phyloP scores from a whole-genome alignment of 192 early-diverging fungal genomes.

The Mortierella claussenii region DNA sequence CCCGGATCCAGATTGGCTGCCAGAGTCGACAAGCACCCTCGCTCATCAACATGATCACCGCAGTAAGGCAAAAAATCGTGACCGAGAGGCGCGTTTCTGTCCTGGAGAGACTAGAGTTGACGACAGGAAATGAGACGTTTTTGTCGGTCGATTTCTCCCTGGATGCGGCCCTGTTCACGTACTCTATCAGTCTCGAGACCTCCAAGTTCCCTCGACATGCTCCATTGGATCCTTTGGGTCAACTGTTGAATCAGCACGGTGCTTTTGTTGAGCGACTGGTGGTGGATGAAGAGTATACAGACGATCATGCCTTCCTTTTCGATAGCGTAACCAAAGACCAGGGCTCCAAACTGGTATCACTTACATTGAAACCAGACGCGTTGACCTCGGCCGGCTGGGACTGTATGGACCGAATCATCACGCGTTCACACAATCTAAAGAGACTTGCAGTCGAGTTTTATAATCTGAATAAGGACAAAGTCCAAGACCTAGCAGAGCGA shows the following conservation, averaged over 20 bases:
- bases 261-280: not conserved
- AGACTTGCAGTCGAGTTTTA: not conserved
- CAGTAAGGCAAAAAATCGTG: not conserved
- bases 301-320: not conserved
- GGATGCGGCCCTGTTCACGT: not conserved
- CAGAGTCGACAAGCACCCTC: not conserved
- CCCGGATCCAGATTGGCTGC: not conserved
- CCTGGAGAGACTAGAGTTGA: not conserved
- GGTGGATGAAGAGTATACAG: not conserved
- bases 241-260: not conserved
- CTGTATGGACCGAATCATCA: conserved; percentile 2
- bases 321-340: not conserved
- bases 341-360: not conserved
- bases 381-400: not conserved
- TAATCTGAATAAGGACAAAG: not conserved
- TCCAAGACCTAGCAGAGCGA: not conserved
- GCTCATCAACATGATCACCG: not conserved
- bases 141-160: not conserved
- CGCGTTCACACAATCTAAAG: not conserved
- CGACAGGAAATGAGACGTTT: not conserved
- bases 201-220: not conserved
- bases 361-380: not conserved
- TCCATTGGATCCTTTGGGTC: not conserved
- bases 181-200: not conserved
- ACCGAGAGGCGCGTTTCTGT: not conserved